Evolutionary conservation across 805 yeast genomes (phyloP), one percentile per base, ranked within the genome.

Genomic region (Cyberlindnera saturnus): DNA sequence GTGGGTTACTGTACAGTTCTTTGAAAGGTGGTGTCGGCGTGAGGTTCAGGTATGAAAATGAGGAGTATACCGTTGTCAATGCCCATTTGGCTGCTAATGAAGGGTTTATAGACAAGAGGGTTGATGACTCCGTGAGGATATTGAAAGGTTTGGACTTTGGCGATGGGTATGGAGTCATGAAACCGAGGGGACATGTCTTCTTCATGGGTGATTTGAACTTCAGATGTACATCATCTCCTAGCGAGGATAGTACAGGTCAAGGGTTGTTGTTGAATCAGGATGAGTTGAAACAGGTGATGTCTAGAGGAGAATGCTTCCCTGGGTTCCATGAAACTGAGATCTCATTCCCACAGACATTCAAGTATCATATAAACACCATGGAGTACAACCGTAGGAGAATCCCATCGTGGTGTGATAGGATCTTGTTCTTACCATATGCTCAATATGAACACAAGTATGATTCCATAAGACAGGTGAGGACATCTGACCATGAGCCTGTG

Each of bases 381-480:
- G 61, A 64, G 9, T 85, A 77, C 59, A 75, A 77, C 46, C 34
- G 59, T 2, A 81, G 79, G 50, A 69, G 96, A 43, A 65, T 67
- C 1, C 95, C 96, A 0, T 82, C 95, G 6, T 90, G 96, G 95
- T 89, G 96, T 62, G 98, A 90, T 59, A 65, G 98, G 41, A 75
- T 90, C 6, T 59, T 90, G 37, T 86, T 67, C 54, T 74, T 75
- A 43, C 57, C 68, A 2, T 76, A 81, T 45, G 45, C 48, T 11
- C 35, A 39, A 2, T 41, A 68, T 5, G 45, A 77, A 1, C 50
- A 62, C 13, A 56, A 59, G 4, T 88, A 88, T 61, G 53, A 63
- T 26, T 69, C 85, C 6, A 51, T 85, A 1, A 59, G 66, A 1
- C 58, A 66, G 0, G 61, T 82, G 32, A 61, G 64, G 5, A 65